Base-by-base conservation (phyloP, 208 protist species). In the Porcisia deanei region DNA sequence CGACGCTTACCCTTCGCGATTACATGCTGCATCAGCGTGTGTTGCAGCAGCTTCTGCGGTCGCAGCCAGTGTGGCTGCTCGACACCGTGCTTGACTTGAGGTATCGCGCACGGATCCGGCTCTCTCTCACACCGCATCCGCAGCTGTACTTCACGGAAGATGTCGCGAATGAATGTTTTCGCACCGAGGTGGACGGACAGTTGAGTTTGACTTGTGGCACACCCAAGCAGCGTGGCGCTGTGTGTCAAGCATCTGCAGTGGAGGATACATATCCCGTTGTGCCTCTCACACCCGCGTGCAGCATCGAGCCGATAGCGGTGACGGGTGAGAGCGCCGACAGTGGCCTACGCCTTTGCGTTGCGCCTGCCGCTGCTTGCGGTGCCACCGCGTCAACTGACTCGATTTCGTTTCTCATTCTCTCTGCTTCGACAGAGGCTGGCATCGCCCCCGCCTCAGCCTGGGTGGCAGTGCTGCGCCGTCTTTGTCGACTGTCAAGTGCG, bases 61-160 rank as follows among this genome's bases (percentile, higher is more conserved):
- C 71, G 12, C 73, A 81, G 30, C 67, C 75, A 20, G 82, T 82
- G 60, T 81, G 78, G 74, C 52, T 80, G 34, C 49, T 85, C 16
- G 71, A 82, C 30, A 70, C 76, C 9, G 20, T 80, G 6, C 69
- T 85, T 22, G 70, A 73, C 9, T 63, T 85, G 45, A 57, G 60
- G 49, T 85, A 85, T 52, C 57, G 58, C 7, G 82, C 82, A 22
- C 53, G 64, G 2, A 60, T 82, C 37, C 77, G 43, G 34, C 82
- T 85, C 14, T 54, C 63, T 41, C 74, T 81, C 9, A 45, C 53
- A 16, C 73, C 77, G 16, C 55, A 65, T 0, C 73, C 60, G 37
- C 70, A 72, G 12, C 57, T 85, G 1, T 20, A 66, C 4, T 54
- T 82, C 30, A 75, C 52, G 12, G 67, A 82, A 6, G 77, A 77